Conservation (phyloP, 768 basidiomycete genomes). For the Clitopilus hobsonii region DNA sequence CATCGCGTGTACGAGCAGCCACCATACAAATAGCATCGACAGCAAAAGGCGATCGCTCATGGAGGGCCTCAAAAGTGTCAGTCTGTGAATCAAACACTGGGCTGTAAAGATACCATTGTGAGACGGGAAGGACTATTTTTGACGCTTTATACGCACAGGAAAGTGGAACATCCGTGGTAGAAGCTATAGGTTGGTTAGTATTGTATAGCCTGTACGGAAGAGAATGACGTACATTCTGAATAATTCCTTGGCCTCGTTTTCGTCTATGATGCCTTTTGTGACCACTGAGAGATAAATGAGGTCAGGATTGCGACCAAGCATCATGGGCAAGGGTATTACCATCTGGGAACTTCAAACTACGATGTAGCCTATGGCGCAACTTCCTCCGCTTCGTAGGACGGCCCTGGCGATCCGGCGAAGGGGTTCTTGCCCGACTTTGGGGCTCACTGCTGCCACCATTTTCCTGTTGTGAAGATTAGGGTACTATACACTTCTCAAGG, state of each 20-base stretch:
- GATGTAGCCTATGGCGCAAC: slow-evolving; percentile 56
- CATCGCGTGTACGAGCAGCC: slow-evolving; percentile 85
- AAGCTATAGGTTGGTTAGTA: slow-evolving; percentile 47
- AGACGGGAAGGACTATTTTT: background rate
- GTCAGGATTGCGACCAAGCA: slow-evolving; percentile 7
- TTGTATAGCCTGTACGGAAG: slow-evolving; percentile 3
- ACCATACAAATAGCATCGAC: slow-evolving; percentile 94
- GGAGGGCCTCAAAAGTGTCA: slow-evolving; percentile 86
- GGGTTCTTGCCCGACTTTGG: slow-evolving; percentile 68
- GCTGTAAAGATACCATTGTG: no score
- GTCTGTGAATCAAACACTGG: slow-evolving; percentile 78
- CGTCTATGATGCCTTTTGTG: slow-evolving; percentile 75
- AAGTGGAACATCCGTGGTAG: slow-evolving; percentile 90
- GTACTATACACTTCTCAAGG: slow-evolving; percentile 1
- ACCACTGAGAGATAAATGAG: slow-evolving; percentile 50
- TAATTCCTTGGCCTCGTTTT: slow-evolving; percentile 79
- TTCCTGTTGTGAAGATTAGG: slow-evolving; percentile 41
- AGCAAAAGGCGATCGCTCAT: slow-evolving; percentile 88
- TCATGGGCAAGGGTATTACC: slow-evolving; percentile 35
- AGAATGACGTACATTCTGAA: slow-evolving; percentile 71
- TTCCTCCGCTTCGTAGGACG: slow-evolving; percentile 72
- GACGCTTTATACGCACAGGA: slow-evolving; percentile 52
- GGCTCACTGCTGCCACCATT: slow-evolving; percentile 75
- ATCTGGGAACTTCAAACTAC: slow-evolving; percentile 69
- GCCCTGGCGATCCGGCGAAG: slow-evolving; percentile 65